A percentile compares a stretch with the other conserved stretches of the same genome.
Evolutionary conservation across 345 rosid genomes (phyloP).

Genomic region (Lepidium aucheri): DNA sequence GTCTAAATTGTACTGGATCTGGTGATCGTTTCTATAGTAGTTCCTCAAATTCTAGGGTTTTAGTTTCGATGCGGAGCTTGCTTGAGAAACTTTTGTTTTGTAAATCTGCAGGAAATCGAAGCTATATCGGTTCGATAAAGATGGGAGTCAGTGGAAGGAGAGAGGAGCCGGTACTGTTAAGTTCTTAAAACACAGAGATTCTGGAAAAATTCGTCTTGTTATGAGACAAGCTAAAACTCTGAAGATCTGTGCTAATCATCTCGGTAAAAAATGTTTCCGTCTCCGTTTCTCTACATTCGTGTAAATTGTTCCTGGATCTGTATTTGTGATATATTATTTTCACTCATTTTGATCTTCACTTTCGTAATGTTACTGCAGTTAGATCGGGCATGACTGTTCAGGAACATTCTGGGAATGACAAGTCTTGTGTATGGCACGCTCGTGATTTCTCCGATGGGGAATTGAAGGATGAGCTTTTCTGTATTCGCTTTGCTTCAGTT

Average conservation of each 20-base stretch:
- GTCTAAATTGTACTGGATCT: constrained; percentile 9
- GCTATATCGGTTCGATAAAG: constrained; percentile 77
- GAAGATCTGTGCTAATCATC: constrained; percentile 95
- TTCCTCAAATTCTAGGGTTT: background rate
- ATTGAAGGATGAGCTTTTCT: constrained; percentile 69
- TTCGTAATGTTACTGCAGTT: constrained; percentile 26
- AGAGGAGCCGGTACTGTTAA: constrained; percentile 86
- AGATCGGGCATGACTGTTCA: constrained; percentile 43
- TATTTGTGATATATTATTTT: background rate
- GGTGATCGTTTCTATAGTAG: background rate
- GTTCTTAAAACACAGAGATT: constrained; percentile 68
- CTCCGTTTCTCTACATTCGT: background rate
- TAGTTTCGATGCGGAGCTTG: background rate
- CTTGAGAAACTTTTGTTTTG: background rate
- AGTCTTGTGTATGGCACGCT: constrained; percentile 71
- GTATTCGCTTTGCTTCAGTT: constrained; percentile 61
- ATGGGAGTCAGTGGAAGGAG: constrained; percentile 85
- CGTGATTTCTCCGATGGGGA: constrained; percentile 59
- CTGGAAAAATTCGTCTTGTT: constrained; percentile 71
- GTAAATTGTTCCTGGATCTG: background rate
- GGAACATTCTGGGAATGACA: constrained; percentile 68
- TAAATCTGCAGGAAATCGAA: constrained; percentile 59
- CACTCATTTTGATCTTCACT: background rate
- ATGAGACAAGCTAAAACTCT: constrained; percentile 89
- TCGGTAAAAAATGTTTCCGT: constrained; percentile 30